Evolutionary conservation across 805 yeast genomes (phyloP).

Genomic region (Hanseniaspora clermontiae): DNA sequence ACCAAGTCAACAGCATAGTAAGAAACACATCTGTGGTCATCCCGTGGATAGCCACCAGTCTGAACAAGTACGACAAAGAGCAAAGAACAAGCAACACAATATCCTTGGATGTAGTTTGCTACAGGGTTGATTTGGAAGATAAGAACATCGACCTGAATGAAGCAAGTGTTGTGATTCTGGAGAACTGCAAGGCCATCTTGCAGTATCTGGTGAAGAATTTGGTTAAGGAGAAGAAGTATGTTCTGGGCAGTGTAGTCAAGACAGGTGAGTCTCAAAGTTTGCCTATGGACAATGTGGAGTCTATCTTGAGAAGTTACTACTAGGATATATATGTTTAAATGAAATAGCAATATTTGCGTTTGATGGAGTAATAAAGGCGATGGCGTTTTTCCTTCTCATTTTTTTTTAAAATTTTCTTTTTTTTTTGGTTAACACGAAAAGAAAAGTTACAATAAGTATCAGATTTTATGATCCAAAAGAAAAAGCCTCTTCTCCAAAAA

Average conservation of each 20-base stretch:
- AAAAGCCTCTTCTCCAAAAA: no score
- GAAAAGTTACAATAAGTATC: no score
- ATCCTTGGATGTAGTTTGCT: constrained; percentile 25
- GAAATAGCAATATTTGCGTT: background rate
- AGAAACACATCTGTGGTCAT: constrained; percentile 54
- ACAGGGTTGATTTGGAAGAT: constrained; percentile 39
- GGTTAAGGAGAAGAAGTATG: constrained; percentile 11
- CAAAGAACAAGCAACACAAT: constrained; percentile 20
- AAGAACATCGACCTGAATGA: constrained; percentile 31
- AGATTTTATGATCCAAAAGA: no score
- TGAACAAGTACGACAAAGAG: constrained; percentile 12
- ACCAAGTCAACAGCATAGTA: constrained; percentile 53
- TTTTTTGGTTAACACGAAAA: background rate
- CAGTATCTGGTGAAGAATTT: constrained; percentile 2
- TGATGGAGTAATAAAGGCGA: background rate
- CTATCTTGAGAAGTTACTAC: constrained; percentile 5
- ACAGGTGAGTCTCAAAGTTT: constrained; percentile 15
- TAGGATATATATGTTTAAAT: background rate
- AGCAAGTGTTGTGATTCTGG: constrained; percentile 53
- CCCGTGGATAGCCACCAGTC: constrained; percentile 13
- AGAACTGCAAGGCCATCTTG: constrained; percentile 8
- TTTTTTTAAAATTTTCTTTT: background rate
- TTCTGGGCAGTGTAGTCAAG: background rate
- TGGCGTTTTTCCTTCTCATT: background rate
- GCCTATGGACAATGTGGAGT: constrained; percentile 10